These are phyloP conservation scores for Suillus tomentosus DNA, from an alignment of 768 basidiomycete genomes.

Conservation along the genomic window DNA sequence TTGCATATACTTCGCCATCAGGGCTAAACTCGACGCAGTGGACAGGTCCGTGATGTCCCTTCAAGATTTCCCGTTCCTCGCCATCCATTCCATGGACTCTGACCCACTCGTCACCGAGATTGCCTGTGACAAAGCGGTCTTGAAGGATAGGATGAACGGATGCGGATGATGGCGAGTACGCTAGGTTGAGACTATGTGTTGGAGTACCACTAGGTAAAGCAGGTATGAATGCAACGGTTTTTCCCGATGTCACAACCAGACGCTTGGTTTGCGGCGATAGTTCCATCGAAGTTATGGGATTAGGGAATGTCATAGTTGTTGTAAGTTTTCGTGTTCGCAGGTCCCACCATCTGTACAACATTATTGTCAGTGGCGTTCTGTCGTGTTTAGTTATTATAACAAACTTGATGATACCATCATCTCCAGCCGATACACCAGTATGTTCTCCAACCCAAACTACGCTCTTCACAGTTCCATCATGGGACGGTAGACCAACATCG, in stretches of 20 bases:
- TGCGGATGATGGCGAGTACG: slow-evolving; percentile 90
- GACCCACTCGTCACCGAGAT: slow-evolving; percentile 92
- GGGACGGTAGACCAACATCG: slow-evolving; percentile 61
- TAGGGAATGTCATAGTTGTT: slow-evolving; percentile 69
- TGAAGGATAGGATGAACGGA: slow-evolving; percentile 89
- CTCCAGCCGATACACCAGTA: slow-evolving; percentile 86
- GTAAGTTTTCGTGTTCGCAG: slow-evolving; percentile 74
- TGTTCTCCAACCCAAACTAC: slow-evolving; percentile 92
- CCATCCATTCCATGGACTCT: slow-evolving; percentile 90
- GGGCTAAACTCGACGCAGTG: slow-evolving; percentile 93
- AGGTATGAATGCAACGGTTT: slow-evolving; percentile 90
- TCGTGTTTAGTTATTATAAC: neutral
- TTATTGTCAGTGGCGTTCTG: slow-evolving; percentile 17
- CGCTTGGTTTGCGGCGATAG: slow-evolving; percentile 78
- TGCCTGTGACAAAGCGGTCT: slow-evolving; percentile 93
- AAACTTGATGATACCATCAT: slow-evolving; percentile 90
- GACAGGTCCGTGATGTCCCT: slow-evolving; percentile 97
- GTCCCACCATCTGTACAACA: slow-evolving; percentile 88
- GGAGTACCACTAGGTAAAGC: slow-evolving; percentile 62
- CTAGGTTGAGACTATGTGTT: slow-evolving; percentile 75
- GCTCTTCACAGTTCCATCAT: slow-evolving; percentile 90
- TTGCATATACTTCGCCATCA: slow-evolving; percentile 97
- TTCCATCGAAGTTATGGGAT: slow-evolving; percentile 93
- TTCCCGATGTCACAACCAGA: slow-evolving; percentile 88
- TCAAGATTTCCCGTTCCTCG: slow-evolving; percentile 86